Base-by-base conservation (phyloP, 2,329 filamentous ascomycete genomes). In the Mycosphaerella sp. region DNA sequence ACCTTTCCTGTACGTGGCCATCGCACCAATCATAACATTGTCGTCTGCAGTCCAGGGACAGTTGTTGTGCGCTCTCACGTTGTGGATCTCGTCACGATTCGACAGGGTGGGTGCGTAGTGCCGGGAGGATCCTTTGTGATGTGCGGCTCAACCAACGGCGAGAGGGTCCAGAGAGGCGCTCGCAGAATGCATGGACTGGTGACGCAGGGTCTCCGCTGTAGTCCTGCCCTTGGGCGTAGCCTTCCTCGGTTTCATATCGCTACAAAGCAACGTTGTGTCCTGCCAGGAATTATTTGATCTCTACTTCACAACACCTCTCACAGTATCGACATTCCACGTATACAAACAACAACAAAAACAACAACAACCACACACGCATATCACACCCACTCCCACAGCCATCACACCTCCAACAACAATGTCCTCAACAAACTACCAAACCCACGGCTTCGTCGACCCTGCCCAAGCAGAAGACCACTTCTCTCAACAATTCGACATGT, bases 381-480 rank as follows among this genome's bases (percentile, higher is more conserved):
- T 21, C 21, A 21, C 21, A 21, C 21, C 21, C 21, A 21, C 1
- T 2, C 21, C 2, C 21, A 0, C 21, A 21, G 0, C 21, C 21
- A 21, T 4, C 12, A 39, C 39, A 39, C 43, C 43, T 36, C 21
- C 43, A 42, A 56, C 34, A 54, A 61, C 44, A 58, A 68, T 65
- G 66, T 60, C 66, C 53, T 55, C 62, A 40, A 51, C 61, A 23
- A 62, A 61, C 6, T 75, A 73, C 65, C 61, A 71, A 45, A 62
- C 70, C 41, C 66, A 70, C 47, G 64, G 67, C 56, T 73, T 71
- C 63, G 70, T 70, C 14, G 71, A 72, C 57, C 70, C 73, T 34
- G 69, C 71, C 61, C 65, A 63, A 38, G 69, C 72, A 43, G 72
- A 73, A 52, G 70, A 74, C 59, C 72, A 73, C 60, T 77, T 76